Base-by-base conservation (phyloP, 495 filamentous ascomycete genomes). In the Daldinia vernicosa region DNA sequence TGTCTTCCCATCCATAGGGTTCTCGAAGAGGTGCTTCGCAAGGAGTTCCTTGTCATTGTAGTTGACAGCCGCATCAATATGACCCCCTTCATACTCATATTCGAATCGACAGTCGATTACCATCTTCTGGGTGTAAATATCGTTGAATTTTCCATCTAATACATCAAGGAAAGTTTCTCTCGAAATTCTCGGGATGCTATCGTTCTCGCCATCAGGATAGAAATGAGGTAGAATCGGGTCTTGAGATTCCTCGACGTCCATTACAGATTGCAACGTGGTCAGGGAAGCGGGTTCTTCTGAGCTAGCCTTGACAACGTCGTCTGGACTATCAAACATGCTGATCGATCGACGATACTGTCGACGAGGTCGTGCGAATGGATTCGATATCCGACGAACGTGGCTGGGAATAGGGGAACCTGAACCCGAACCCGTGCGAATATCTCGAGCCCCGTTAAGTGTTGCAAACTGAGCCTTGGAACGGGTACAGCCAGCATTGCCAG, bases 81-180 rank as follows among this genome's bases (percentile, higher is more conserved):
- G 96, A 17, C 96, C 96, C 50, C 96, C 96, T 32, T 97, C 90
- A 78, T 94, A 99, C 80, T 99, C 96, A 78, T 98, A 99, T 80
- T 98, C 96, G 77, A 99, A 99, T 11, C 95, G 92, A 76, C 96
- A 99, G 75, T 99, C 96, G 58, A 99, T 89, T 70, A 99, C 83
- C 78, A 95, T 85, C 68, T 91, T 89, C 66, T 93, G 86, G 57
- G 92, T 89, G 74, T 90, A 98, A 1, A 86, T 72, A 15, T 88
- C 84, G 63, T 88, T 87, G 78, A 89, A 98, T 72, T 92, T 91
- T 39, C 93, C 93, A 79, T 97, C 91, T 53, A 98, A 83, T n/a
- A 99, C 86, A 12, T 92, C 87, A 55, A 96, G 81, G 76, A 98
- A 85, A 17, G 92, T 97, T 26, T 85, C 80, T 68, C 90, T 88